Percentiles rank a stretch among this genome's conserved stretches.
These are phyloP conservation scores for Fusarium sp. DNA, from an alignment of 2,329 filamentous ascomycete species.

Conservation along the genomic window DNA sequence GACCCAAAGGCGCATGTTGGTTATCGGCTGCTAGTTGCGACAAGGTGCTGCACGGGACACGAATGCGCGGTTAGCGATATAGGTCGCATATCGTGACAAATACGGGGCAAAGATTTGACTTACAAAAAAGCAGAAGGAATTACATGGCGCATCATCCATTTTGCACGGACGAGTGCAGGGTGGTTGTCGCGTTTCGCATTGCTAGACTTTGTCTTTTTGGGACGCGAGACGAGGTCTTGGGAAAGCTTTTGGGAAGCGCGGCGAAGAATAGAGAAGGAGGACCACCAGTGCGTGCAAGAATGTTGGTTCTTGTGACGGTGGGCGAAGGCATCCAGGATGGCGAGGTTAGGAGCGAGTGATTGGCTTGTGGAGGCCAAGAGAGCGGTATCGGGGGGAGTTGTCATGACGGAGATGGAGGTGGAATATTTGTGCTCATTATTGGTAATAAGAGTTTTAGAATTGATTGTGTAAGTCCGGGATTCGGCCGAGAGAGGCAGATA, in stretches of 20 bases:
- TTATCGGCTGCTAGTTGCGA: slow-evolving; percentile 76
- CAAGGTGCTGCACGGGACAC: slow-evolving; percentile 63
- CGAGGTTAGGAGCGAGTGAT: slow-evolving; percentile 54
- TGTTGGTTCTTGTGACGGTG: slow-evolving; percentile 95
- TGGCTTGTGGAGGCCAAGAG: slow-evolving; percentile 33
- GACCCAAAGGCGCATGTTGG: slow-evolving; percentile 77
- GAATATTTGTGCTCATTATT: slow-evolving; percentile 8
- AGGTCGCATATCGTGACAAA: neutral
- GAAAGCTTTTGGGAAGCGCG: slow-evolving; percentile 69
- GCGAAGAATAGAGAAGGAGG: slow-evolving; percentile 75
- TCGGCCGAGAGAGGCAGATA: slow-evolving; percentile 8
- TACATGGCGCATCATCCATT: slow-evolving; percentile 47
- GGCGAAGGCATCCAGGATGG: slow-evolving; percentile 77
- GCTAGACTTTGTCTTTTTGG: slow-evolving; percentile 22
- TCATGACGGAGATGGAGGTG: slow-evolving; percentile 21
- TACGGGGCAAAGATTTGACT: slow-evolving; percentile 15
- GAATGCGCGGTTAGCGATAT: slow-evolving; percentile 6
- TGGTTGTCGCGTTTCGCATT: slow-evolving; percentile 12
- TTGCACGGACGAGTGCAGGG: slow-evolving; percentile 38
- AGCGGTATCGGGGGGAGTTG: slow-evolving; percentile 10
- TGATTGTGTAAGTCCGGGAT: slow-evolving; percentile 16
- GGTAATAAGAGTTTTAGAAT: neutral
- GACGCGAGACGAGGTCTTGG: slow-evolving; percentile 38
- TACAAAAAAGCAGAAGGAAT: slow-evolving; percentile 53
- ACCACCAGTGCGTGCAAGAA: slow-evolving; percentile 82